A percentile compares a stretch with the other conserved stretches of the same genome.
Conservation (phyloP, 2,329 filamentous ascomycete genomes). For the Colletotrichum tropicicola region DNA sequence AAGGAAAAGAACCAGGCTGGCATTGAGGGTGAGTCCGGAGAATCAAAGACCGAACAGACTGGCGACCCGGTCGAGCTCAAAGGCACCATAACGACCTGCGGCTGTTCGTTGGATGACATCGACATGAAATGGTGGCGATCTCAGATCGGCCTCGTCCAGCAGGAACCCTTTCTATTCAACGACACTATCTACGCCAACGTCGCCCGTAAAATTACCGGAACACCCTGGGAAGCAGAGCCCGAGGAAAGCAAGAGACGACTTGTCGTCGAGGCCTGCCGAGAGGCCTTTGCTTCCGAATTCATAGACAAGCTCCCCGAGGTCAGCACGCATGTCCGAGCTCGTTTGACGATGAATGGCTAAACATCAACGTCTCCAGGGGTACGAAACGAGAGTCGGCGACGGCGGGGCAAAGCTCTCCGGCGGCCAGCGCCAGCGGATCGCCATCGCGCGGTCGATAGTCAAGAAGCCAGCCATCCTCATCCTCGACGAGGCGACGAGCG, state of each 20-base stretch:
- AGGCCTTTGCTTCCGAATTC: constrained; percentile 63
- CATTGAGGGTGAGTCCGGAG: too few species aligned
- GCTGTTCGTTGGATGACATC: constrained; percentile 31
- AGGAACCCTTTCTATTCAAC: constrained; percentile 65
- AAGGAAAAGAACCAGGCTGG: too few species aligned
- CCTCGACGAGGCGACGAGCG: constrained; percentile 70
- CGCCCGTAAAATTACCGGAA: constrained; percentile 50
- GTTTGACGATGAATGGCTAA: background rate
- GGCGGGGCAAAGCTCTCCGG: constrained; percentile 69
- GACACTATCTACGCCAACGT: constrained; percentile 61
- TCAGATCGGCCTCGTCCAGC: constrained; percentile 61
- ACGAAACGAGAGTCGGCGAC: constrained; percentile 66
- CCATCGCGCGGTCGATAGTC: constrained; percentile 70
- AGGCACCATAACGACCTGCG: constrained; percentile 27
- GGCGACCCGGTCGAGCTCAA: background rate
- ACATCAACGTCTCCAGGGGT: constrained; percentile 45
- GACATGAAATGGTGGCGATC: constrained; percentile 51
- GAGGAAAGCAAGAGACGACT: constrained; percentile 49
- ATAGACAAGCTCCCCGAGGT: constrained; percentile 56
- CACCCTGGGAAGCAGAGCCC: constrained; percentile 45
- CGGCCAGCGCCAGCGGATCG: constrained; percentile 69
- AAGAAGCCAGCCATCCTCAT: constrained; percentile 69
- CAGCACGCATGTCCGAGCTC: background rate
- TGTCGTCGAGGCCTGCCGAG: constrained; percentile 57
- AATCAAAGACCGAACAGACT: too few species aligned